phyloP scores from a whole-genome alignment of 1,284 basidiomycete species.

The Vanrija sp. region DNA sequence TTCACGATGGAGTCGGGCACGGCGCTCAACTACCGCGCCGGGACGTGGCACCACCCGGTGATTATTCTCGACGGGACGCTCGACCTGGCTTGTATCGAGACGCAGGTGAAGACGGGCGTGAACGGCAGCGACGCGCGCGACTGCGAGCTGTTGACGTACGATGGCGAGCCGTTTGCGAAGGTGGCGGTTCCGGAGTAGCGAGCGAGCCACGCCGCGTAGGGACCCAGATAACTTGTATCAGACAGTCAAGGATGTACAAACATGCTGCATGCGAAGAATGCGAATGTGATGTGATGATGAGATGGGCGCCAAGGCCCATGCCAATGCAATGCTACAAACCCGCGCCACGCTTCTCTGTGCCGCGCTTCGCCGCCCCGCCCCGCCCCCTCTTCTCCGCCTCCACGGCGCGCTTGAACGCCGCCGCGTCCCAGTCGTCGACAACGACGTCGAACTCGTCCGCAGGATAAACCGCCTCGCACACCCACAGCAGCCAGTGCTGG shows the following conservation, averaged over 20 bases:
- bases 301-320: no score
- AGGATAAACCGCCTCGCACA: conserved; percentile 42
- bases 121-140: conserved; percentile 36
- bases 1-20: conserved; percentile 55
- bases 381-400: no score
- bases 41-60: conserved; percentile 66
- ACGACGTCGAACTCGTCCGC: conserved; percentile 44
- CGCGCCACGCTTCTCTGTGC: not conserved
- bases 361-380: no score
- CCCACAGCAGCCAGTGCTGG: conserved; percentile 46
- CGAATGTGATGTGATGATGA: no score
- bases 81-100: conserved; percentile 49
- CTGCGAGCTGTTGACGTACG: conserved; percentile 44
- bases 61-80: conserved; percentile 45
- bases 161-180: conserved; percentile 30
- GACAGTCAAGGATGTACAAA: no score
- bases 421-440: conserved; percentile 20
- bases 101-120: conserved; percentile 42
- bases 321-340: no score
- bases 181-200: conserved; percentile 27
- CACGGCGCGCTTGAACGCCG: conserved; percentile 14
- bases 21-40: conserved; percentile 75
- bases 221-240: no score
- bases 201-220: not conserved
- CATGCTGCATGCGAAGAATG: not conserved